A percentile compares a stretch with the other conserved stretches of the same genome.
These are phyloP conservation scores for Phlyctochytrium bullatum DNA, from an alignment of 192 early-diverging fungal genomes.

Conservation along the genomic window DNA sequence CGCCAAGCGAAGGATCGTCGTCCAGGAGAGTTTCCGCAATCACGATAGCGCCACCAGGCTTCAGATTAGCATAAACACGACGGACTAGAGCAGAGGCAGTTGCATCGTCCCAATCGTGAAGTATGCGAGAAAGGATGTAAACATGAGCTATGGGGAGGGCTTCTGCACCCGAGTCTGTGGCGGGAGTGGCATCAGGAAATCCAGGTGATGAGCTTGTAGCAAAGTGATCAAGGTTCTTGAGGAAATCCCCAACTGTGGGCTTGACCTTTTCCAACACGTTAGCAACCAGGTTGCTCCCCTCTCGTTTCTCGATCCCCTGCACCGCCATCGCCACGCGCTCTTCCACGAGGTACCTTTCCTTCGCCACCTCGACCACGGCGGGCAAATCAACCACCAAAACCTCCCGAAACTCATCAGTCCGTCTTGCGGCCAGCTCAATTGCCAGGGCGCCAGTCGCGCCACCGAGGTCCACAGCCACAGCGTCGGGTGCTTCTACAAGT, in stretches of 20 bases:
- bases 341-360: neutral
- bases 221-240: neutral
- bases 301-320: no score
- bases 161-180: neutral
- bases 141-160: conserved; percentile 13
- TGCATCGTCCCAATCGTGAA: conserved; percentile 35
- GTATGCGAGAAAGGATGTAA: conserved; percentile 21
- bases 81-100: conserved; percentile 9
- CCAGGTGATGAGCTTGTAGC: neutral
- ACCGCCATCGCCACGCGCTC: neutral
- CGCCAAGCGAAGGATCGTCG: neutral
- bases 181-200: neutral
- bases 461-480: neutral
- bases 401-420: neutral
- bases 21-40: neutral
- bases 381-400: neutral
- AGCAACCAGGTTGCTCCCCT: no score
- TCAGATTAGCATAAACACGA: neutral
- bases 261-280: neutral
- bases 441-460: conserved; percentile 1
- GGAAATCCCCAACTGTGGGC: neutral
- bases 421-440: neutral
- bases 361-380: neutral
- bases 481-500: neutral
- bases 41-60: neutral